phyloP scores from a whole-genome alignment of 441 rosid species.

The Macaranga tanarius region DNA sequence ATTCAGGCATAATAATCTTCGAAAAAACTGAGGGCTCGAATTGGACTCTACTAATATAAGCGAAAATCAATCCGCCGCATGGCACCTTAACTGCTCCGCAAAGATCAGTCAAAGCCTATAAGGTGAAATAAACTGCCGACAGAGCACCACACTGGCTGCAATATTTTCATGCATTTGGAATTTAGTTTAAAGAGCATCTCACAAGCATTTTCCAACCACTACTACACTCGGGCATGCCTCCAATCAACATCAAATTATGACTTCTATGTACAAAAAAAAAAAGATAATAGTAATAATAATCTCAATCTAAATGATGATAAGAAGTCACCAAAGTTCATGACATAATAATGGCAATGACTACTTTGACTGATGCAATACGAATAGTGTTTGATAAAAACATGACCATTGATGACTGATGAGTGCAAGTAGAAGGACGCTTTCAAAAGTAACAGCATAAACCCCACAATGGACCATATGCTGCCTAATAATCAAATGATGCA shows the following conservation, averaged over 20 bases:
- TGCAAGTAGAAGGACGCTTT: background rate
- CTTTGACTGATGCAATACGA: slow-evolving; percentile 9
- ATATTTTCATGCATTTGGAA: slow-evolving; percentile 27
- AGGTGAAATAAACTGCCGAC: slow-evolving; percentile 5
- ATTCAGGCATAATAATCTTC: too few relatives aligned
- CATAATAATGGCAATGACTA: background rate
- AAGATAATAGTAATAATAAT: background rate
- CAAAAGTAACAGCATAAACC: background rate
- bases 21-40: too few relatives aligned
- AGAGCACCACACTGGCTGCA: background rate
- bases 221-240: slow-evolving; percentile 10
- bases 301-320: background rate
- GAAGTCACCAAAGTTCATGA: slow-evolving; percentile 8
- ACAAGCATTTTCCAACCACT: slow-evolving; percentile 15
- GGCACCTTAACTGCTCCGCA: slow-evolving; percentile 15
- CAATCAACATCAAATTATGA: slow-evolving; percentile 6
- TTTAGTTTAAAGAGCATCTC: slow-evolving; percentile 30
- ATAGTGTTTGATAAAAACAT: background rate
- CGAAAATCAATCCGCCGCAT: background rate
- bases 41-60: background rate
- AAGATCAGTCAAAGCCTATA: slow-evolving; percentile 8
- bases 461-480: background rate
- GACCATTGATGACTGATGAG: background rate
- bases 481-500: background rate
- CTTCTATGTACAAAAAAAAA: background rate